phyloP scores from a whole-genome alignment of 2,329 filamentous ascomycete genomes.

The Ilyonectria mors-panacis region DNA sequence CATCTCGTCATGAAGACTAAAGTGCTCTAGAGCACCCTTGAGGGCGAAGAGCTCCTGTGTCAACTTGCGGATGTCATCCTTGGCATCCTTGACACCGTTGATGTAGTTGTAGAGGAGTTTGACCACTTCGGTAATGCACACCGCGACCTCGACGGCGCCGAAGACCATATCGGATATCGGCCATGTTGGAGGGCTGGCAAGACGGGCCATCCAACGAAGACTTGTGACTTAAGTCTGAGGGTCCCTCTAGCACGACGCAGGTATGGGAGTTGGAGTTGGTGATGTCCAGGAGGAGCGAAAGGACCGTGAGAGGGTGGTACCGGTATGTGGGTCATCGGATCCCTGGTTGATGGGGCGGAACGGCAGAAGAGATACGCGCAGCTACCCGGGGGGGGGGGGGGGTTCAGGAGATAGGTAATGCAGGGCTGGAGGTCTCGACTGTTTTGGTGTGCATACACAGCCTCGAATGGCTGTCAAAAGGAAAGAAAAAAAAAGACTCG shows the following conservation, averaged over 20 bases:
- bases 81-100: slow-evolving; percentile 38
- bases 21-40: slow-evolving; percentile 42
- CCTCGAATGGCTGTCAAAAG: neutral
- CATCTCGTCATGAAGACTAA: slow-evolving; percentile 24
- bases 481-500: neutral
- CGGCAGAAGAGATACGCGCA: neutral
- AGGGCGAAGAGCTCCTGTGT: slow-evolving; percentile 46
- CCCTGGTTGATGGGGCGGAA: neutral
- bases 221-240: neutral
- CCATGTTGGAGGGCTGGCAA: slow-evolving; percentile 30
- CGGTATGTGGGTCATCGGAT: neutral
- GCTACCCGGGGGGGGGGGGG: neutral
- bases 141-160: slow-evolving; percentile 37
- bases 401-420: neutral
- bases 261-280: neutral
- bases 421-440: neutral
- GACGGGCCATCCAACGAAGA: neutral
- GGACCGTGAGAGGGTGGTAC: neutral
- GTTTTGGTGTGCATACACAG: neutral
- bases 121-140: slow-evolving; percentile 38
- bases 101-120: slow-evolving; percentile 38
- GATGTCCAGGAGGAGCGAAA: neutral
- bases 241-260: neutral
- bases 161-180: slow-evolving; percentile 37
- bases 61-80: slow-evolving; percentile 43